Evolutionary conservation across 2,329 filamentous ascomycete genomes (phyloP).

Genomic region (Aspergillus brunneoviolaceus): DNA sequence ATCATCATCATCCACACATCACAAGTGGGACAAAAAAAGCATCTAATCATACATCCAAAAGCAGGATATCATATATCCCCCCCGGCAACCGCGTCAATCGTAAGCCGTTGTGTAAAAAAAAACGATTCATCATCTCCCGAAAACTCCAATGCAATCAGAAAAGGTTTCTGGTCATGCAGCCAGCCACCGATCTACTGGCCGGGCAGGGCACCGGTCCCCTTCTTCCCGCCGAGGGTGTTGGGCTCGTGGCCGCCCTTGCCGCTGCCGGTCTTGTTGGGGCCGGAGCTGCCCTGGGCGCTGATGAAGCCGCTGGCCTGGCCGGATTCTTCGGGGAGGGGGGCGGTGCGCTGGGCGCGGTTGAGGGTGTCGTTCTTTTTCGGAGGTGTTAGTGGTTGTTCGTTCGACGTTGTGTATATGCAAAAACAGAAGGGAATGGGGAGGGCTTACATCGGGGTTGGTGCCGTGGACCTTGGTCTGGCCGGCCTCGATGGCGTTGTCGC

Average conservation of each 20-base stretch:
- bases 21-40: not conserved
- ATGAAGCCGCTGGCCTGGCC: constrained; percentile 27
- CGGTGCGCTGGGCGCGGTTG: constrained; percentile 33
- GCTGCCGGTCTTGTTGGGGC: constrained; percentile 26
- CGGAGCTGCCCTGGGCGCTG: constrained; percentile 27
- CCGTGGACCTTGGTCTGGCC: constrained; percentile 38
- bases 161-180: too few species aligned
- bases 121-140: not conserved
- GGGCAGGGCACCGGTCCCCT: constrained; percentile 29
- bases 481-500: constrained; percentile 41
- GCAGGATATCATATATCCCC: not conserved
- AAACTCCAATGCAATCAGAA: not conserved
- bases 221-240: constrained; percentile 35
- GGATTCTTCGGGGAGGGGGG: constrained; percentile 34
- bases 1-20: not conserved
- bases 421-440: not conserved
- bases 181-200: not conserved
- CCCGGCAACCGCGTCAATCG: not conserved
- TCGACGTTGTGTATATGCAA: not conserved
- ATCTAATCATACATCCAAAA: not conserved
- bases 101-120: not conserved
- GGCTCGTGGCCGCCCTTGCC: constrained; percentile 42
- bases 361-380: constrained; percentile 30
- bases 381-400: constrained; percentile 9
- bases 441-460: constrained; percentile 31